These are phyloP conservation scores for Hypoxylon sp. DNA, from an alignment of 2,329 filamentous ascomycete genomes.

Conservation along the genomic window DNA sequence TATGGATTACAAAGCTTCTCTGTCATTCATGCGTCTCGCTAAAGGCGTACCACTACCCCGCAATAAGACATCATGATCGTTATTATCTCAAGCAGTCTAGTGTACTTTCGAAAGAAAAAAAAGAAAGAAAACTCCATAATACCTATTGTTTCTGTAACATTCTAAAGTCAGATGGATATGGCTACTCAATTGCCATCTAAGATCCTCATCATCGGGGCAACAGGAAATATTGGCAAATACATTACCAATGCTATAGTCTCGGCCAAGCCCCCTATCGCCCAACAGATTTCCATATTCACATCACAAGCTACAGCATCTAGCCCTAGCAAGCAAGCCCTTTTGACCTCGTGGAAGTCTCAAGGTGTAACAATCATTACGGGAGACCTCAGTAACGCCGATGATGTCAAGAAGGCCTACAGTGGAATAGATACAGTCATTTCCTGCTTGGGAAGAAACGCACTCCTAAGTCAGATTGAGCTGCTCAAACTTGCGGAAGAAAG, in stretches of 20 bases:
- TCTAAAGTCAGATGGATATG: slow-evolving; percentile 24
- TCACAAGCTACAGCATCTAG: slow-evolving; percentile 64
- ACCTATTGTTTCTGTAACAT: neutral
- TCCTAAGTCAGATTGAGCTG: slow-evolving; percentile 68
- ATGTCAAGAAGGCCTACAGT: slow-evolving; percentile 68
- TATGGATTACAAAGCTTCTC: neutral
- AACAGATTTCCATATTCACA: slow-evolving; percentile 66
- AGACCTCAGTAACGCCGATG: slow-evolving; percentile 64
- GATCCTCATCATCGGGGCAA: slow-evolving; percentile 55
- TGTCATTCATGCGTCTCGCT: neutral
- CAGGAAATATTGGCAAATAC: slow-evolving; percentile 56
- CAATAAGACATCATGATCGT: slow-evolving; percentile 19
- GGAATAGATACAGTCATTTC: slow-evolving; percentile 70
- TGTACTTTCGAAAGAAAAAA: neutral
- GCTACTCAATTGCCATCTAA: slow-evolving; percentile 48
- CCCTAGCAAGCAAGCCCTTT: slow-evolving; percentile 60
- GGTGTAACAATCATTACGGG: slow-evolving; percentile 70
- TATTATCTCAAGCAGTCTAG: neutral
- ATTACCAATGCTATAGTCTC: slow-evolving; percentile 54
- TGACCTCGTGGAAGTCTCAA: slow-evolving; percentile 61
- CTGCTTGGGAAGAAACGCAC: slow-evolving; percentile 70
- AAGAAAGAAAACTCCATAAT: neutral
- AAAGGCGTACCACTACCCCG: slow-evolving; percentile 30
- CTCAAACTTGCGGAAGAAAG: slow-evolving; percentile 67
- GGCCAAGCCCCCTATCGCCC: slow-evolving; percentile 53